These are phyloP conservation scores for Fusarium torreyae DNA, from an alignment of 2,329 filamentous ascomycete genomes.

Conservation along the genomic window DNA sequence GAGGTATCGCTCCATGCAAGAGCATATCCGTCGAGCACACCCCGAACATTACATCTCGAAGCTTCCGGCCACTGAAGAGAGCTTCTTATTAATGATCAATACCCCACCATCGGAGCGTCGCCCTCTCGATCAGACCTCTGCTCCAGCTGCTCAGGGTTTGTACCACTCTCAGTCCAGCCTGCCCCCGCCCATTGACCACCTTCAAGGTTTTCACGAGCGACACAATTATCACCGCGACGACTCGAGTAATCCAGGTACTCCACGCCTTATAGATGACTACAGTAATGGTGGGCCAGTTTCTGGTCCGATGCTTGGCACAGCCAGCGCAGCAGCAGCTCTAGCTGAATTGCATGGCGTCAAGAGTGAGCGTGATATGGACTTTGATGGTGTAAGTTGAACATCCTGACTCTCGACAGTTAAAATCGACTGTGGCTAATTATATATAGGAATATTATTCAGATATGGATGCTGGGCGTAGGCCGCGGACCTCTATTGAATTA, in stretches of 20 bases:
- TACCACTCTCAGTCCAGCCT: constrained; percentile 37
- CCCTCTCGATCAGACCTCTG: constrained; percentile 58
- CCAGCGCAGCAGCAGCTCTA: constrained; percentile 85
- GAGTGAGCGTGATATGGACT: constrained; percentile 82
- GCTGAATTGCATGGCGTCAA: constrained; percentile 87
- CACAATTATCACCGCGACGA: constrained; percentile 78
- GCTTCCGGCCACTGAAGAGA: constrained; percentile 97
- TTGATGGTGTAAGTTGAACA: constrained; percentile 75
- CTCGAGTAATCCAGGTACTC: constrained; percentile 76
- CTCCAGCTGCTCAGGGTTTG: constrained; percentile 54
- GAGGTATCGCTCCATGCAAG: constrained; percentile 98
- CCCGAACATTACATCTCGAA: constrained; percentile 98
- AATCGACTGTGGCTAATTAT: constrained; percentile 38
- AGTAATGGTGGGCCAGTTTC: constrained; percentile 59
- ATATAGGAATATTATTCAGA: constrained; percentile 78
- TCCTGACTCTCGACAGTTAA: constrained; percentile 49
- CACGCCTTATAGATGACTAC: constrained; percentile 79
- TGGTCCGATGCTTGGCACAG: constrained; percentile 67
- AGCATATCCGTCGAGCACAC: constrained; percentile 97
- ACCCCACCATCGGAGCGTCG: constrained; percentile 83
- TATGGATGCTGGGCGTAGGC: constrained; percentile 74
- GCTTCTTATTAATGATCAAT: constrained; percentile 96
- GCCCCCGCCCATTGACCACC: constrained; percentile 42
- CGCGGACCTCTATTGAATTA: constrained; percentile 79
- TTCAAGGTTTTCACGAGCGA: constrained; percentile 52